These are phyloP conservation scores for Hortiboletus flavorubellus DNA, from an alignment of 768 basidiomycete genomes.

Conservation along the genomic window DNA sequence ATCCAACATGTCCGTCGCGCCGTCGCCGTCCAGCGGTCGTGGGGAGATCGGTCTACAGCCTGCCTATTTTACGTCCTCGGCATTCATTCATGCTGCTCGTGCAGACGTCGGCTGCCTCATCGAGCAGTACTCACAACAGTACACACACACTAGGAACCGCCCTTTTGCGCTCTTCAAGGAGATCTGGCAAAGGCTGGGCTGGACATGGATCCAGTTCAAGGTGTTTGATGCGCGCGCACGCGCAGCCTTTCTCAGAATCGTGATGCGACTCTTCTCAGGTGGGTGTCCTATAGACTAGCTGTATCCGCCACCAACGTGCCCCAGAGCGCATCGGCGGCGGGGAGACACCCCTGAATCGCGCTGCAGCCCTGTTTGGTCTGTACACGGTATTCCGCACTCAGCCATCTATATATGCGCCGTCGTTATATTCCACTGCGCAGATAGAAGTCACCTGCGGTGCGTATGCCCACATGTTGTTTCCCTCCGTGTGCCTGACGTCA, in stretches of 20 bases:
- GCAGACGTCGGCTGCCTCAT: slow-evolving; percentile 60
- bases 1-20: slow-evolving; percentile 38
- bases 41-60: slow-evolving; percentile 69
- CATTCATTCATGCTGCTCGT: slow-evolving; percentile 62
- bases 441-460: slow-evolving; percentile 61
- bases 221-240: slow-evolving; percentile 67
- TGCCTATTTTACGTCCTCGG: slow-evolving; percentile 72
- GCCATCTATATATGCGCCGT: slow-evolving; percentile 50
- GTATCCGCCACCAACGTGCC: not conserved
- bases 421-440: slow-evolving; percentile 47
- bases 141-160: slow-evolving; percentile 28
- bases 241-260: slow-evolving; percentile 56
- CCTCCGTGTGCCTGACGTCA: slow-evolving; percentile 2
- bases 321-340: slow-evolving; percentile 53
- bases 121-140: slow-evolving; percentile 49
- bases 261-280: slow-evolving; percentile 68
- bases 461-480: not conserved
- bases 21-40: slow-evolving; percentile 54
- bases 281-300: slow-evolving; percentile 12
- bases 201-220: slow-evolving; percentile 75
- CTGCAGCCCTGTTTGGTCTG: slow-evolving; percentile 61
- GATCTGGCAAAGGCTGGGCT: slow-evolving; percentile 64
- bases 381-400: slow-evolving; percentile 73
- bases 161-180: slow-evolving; percentile 73
- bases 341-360: slow-evolving; percentile 52